A percentile compares a stretch with the other conserved stretches of the same genome.
Evolutionary conservation across 768 basidiomycete genomes (phyloP).

Genomic region (Fomitopsis serialis): DNA sequence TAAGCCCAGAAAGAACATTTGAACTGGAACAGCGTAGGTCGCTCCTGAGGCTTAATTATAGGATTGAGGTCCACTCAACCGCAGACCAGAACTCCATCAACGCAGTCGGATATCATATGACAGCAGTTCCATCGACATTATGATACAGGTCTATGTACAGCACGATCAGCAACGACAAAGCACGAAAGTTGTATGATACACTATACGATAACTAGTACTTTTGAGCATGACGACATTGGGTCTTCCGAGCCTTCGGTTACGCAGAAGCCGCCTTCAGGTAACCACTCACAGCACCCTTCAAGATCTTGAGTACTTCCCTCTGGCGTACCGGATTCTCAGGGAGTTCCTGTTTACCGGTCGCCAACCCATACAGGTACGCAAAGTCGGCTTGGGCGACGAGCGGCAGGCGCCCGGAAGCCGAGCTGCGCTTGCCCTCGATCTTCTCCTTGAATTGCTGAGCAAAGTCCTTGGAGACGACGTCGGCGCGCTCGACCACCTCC

Average conservation of each 20-base stretch:
- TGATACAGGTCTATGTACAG: background rate
- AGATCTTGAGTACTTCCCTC: constrained; percentile 45
- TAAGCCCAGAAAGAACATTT: no score
- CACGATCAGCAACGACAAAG: background rate
- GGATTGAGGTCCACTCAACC: no score
- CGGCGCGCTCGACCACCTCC: constrained; percentile 83
- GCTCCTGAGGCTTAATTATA: no score
- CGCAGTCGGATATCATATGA: background rate
- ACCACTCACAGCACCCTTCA: constrained; percentile 41
- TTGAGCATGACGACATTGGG: background rate
- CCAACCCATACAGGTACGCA: constrained; percentile 65
- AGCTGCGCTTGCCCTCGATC: constrained; percentile 56
- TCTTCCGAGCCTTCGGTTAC: background rate
- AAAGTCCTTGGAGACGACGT: constrained; percentile 80
- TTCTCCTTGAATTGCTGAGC: constrained; percentile 83
- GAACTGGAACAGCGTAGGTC: no score
- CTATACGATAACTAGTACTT: background rate
- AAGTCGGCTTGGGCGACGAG: constrained; percentile 89
- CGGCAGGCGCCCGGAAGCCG: constrained; percentile 56
- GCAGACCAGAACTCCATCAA: background rate
- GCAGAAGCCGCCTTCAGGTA: constrained; percentile 12
- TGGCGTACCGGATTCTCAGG: constrained; percentile 49
- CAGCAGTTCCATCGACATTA: background rate
- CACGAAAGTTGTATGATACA: background rate
- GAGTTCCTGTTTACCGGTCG: constrained; percentile 44